Conservation (phyloP, 2,329 filamentous ascomycete species). For the Alternaria solani region DNA sequence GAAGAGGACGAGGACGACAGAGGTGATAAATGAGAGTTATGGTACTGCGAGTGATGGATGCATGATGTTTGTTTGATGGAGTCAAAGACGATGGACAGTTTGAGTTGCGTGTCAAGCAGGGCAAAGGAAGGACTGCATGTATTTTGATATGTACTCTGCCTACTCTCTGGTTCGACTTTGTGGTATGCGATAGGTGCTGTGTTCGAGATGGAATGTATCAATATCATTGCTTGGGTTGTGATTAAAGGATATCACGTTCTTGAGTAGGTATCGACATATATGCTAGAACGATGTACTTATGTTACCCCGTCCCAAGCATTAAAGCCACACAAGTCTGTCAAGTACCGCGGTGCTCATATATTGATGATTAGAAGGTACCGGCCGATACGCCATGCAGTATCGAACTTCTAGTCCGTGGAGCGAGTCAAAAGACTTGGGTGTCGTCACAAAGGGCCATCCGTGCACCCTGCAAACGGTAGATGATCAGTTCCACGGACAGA, state of each 20-base stretch:
- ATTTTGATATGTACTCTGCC: not conserved
- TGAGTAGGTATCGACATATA: not conserved
- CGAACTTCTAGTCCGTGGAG: not conserved
- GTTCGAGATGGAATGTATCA: not conserved
- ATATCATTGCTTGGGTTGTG: not conserved
- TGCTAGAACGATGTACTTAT: not conserved
- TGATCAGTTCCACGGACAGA: not conserved
- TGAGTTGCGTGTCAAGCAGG: not conserved
- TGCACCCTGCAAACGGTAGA: not conserved
- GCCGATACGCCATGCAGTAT: not conserved
- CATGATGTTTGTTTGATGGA: not conserved
- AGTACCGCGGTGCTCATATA: not conserved
- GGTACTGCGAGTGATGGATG: not conserved
- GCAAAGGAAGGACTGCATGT: not conserved
- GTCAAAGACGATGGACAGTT: not conserved
- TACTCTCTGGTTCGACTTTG: not conserved
- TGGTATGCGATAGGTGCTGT: not conserved
- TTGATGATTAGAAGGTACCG: not conserved
- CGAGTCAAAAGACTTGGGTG: not conserved
- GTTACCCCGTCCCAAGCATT: not conserved
- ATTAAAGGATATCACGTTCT: not conserved
- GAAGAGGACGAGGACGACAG: not conserved
- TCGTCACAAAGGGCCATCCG: not conserved
- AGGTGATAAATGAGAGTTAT: not conserved
- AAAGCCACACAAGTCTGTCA: not conserved